Base-by-base conservation (phyloP, 2,329 filamentous ascomycete genomes). In the Ophiocordyceps camponoti-saundersi region DNA sequence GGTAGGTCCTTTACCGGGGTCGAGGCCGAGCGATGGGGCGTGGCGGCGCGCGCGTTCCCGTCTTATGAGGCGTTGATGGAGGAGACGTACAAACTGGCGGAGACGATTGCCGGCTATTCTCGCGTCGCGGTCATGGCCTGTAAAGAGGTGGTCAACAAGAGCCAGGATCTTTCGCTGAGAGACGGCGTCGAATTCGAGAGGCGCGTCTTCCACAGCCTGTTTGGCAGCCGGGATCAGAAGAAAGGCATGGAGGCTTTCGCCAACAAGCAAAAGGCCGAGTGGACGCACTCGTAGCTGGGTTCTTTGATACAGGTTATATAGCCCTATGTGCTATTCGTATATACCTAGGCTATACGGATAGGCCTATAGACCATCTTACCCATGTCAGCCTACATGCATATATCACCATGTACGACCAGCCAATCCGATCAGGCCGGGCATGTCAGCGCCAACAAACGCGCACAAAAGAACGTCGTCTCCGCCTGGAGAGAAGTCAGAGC, bases 121-220 rank as follows among this genome's bases (percentile, higher is more conserved):
- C 79, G 75, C 59, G 82, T 98, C n/a, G 85, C 90, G 1, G 79
- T 94, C 49, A 80, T 87, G 67, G 92, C 85, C 12, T 82, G 78
- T 48, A 98, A 98, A 73, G 92, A 98, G 72, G 90, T 92, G n/a
- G 90, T 98, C 48, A 95, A 96, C 64, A 96, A 95, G 80, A 95
- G 88, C 64, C 89, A 96, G 71, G 92, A 98, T 57, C 66, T 95
- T 55, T 73, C 82, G 3, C 68, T 98, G 49, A 71, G 84, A 55
- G 92, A 96, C 59, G 92, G 92, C 15, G 84, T 98, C 2, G 92
- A 98, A 68, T 96, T 80, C 66, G 92, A 98, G 75, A 75, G 92
- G 60, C 77, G 89, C 46, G 74, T 96, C 32, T 98, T 98, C 72
- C 92, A 98, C 66, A 76, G 80, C 23, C 60, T 95, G 58, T 98